Percentiles rank a stretch among this genome's conserved stretches.
phyloP scores from a whole-genome alignment of 2,329 filamentous ascomycete genomes.

The Aspergillus arachidicola region DNA sequence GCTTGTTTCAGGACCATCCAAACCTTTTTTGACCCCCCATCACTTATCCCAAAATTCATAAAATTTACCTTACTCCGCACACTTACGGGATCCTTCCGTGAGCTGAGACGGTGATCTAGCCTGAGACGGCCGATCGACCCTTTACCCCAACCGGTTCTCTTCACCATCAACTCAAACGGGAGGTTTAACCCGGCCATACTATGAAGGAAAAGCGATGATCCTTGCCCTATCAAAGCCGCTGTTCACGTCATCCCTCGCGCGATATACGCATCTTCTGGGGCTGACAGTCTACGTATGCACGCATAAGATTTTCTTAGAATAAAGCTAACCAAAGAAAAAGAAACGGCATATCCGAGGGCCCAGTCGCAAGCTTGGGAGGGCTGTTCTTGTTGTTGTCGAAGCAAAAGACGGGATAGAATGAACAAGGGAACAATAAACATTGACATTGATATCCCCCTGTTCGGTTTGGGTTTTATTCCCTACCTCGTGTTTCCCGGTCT shows the following conservation, averaged over 20 bases:
- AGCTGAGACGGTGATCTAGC: background rate
- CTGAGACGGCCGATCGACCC: conserved; percentile 1
- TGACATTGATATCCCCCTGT: background rate
- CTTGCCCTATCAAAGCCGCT: background rate
- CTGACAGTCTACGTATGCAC: background rate
- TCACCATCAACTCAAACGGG: background rate
- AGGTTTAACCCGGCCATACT: background rate
- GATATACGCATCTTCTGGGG: background rate
- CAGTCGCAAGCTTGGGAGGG: too few relatives aligned
- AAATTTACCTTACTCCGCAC: background rate
- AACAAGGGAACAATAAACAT: background rate
- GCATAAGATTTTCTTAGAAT: background rate
- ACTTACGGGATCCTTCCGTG: conserved; percentile 6
- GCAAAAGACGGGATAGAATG: background rate
- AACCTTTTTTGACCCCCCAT: background rate
- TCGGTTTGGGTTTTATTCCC: background rate
- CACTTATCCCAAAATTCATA: background rate
- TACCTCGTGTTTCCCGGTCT: background rate
- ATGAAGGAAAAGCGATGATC: background rate
- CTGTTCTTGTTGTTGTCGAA: too few relatives aligned
- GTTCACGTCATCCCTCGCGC: conserved; percentile 1
- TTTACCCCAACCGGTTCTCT: conserved; percentile 3
- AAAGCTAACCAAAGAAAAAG: background rate
- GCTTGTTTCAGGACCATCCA: conserved; percentile 5
- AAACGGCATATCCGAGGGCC: background rate